Evolutionary conservation across 2,329 filamentous ascomycete species (phyloP).

Genomic region (Ploettnerulaceae sp.): DNA sequence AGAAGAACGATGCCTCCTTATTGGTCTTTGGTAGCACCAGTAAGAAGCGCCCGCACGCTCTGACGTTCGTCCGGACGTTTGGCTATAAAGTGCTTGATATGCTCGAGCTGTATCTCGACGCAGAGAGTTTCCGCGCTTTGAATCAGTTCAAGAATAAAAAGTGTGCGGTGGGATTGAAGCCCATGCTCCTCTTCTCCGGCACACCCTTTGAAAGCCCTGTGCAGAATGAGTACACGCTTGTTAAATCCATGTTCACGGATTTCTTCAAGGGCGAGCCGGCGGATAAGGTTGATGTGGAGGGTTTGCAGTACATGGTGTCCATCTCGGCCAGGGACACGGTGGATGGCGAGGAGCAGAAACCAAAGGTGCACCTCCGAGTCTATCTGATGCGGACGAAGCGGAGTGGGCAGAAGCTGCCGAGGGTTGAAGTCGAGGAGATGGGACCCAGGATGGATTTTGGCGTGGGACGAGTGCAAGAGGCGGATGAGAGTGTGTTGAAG

Average conservation of each 20-base stretch:
- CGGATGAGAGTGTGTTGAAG: slow-evolving; percentile 77
- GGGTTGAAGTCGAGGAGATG: slow-evolving; percentile 92
- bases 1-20: slow-evolving; percentile 90
- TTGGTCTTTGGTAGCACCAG: slow-evolving; percentile 78
- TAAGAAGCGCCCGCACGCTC: slow-evolving; percentile 91
- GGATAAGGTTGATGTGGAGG: slow-evolving; percentile 87
- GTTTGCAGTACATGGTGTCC: slow-evolving; percentile 84
- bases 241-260: slow-evolving; percentile 84
- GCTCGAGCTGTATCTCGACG: slow-evolving; percentile 82
- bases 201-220: slow-evolving; percentile 81
- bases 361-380: slow-evolving; percentile 63
- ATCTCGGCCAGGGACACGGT: slow-evolving; percentile 67
- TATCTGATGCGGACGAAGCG: slow-evolving; percentile 85
- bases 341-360: slow-evolving; percentile 45
- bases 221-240: slow-evolving; percentile 72
- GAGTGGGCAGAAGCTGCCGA: slow-evolving; percentile 79
- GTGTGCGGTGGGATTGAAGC: slow-evolving; percentile 76
- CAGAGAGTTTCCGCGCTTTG: slow-evolving; percentile 64
- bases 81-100: slow-evolving; percentile 88
- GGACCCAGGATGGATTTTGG: slow-evolving; percentile 90
- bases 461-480: slow-evolving; percentile 72
- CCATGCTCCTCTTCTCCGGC: slow-evolving; percentile 87
- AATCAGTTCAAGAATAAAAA: slow-evolving; percentile 72
- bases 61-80: slow-evolving; percentile 81
- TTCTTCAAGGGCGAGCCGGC: slow-evolving; percentile 80